Evolutionary conservation across 208 protist species (phyloP), one percentile per base, ranked within the genome.

Genomic region (Trypanosoma platydactyli): DNA sequence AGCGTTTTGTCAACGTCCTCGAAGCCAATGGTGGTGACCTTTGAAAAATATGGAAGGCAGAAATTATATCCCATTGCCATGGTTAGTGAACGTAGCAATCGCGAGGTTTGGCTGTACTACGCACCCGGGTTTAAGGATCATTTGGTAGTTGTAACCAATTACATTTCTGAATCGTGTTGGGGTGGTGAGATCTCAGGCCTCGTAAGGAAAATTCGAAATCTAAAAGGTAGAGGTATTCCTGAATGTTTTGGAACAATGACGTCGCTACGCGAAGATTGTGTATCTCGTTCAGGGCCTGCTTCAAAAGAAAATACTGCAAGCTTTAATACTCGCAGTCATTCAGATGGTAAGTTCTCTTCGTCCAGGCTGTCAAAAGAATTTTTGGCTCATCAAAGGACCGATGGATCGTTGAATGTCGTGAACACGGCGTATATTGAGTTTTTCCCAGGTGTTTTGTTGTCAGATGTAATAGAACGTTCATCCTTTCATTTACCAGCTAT

Each of bases 341-440:
- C 27, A 7, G 42, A 60, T 20, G 25, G 35, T n/a, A 35, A 4
- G 40, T 6, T 29, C 29, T 40, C 54, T 25, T 27, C 46, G 9
- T 44, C 46, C 46, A n/a, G 20, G 27, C 2, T 22, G 12, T 35
- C 29, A 45, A 40, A 24, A 48, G 18, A 13, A 15, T 44, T 5
- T n/a, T 60, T 1, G 38, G 29, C 38, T 27, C n/a, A 16, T 27
- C 22, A 12, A 38, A 3, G 7, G 15, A 24, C 44, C 18, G 27
- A 22, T 22, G n/a, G 6, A 38, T 24, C 45, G 5, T 11, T 20
- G 1, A 5, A 41, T 52, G 48, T 7, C 4, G 7, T 29, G 11
- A 64, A 53, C 30, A 50, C 44, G 5, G 41, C 44, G 20, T 15
- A 51, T 41, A 16, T 56, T 46, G 61, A 66, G 33, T 66, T 57